Base-by-base conservation (phyloP, 179 eudicot genomes). In the Monotropa hypopitys region DNA sequence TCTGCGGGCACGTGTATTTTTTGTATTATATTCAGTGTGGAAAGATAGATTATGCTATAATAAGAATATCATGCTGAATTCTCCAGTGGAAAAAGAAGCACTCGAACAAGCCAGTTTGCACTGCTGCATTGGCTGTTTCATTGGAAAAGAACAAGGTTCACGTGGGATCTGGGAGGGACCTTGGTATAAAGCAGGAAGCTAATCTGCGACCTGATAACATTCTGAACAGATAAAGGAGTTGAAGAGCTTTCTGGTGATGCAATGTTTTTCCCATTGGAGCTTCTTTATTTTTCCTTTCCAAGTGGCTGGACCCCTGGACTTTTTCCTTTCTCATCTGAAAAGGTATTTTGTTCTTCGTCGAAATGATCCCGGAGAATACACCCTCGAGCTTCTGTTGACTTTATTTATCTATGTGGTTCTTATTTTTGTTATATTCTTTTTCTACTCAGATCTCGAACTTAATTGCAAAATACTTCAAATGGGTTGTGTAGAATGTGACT, bases 251-350 rank as follows among this genome's bases (percentile, higher is more conserved):
- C 43, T 1, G 20, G 23, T 5, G 40, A 49, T 71, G 59, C 40
- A 13, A 56, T 21, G 6, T 7, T 30, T 18, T 10, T 51, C 20
- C 33, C 75, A 33, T 20, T 73, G 59, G 26, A 56, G 46, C 47
- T 57, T 26, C 66, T 73, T 73, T 54, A n/a, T 73, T 30, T 53
- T 23, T 74, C 77, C 53, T 74, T 57, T 56, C 67, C 53, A 43
- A 12, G 33, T 40, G 68, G 50, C 67, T 74, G 40, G 8, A 74
- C 77, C 30, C 8, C 67, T 4, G 65, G 16, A 11, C 1, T 13
- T 74, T 73, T 56, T 56, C 28, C 77, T 57, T 26, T 74, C 10
- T 57, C 77, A 23, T 74, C 21, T 1, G 2, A 51, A 74, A 74
- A 74, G 68, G 68, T 42, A 57, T 66, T 15, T 4, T 0, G 42